Conservation (phyloP, 805 yeast species). For the Suhomyces vadensis region DNA sequence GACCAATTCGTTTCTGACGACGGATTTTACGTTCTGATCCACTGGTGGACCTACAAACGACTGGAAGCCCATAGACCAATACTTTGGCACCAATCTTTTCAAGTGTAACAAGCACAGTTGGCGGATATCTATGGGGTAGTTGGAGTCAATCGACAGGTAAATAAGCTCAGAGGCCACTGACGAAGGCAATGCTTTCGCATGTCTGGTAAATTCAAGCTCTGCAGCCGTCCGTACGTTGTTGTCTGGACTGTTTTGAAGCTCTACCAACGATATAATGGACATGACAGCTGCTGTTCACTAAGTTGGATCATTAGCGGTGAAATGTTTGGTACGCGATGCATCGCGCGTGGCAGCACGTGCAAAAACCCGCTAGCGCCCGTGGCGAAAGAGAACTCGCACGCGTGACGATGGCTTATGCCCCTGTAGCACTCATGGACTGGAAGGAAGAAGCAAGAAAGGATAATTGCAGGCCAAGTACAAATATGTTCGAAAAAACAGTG, state of each 20-base stretch:
- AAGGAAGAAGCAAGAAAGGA: not conserved
- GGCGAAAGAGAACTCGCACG: too few relatives aligned
- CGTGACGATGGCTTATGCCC: too few relatives aligned
- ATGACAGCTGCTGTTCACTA: too few relatives aligned
- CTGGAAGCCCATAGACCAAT: slow-evolving; percentile 84
- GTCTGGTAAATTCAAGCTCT: slow-evolving; percentile 48
- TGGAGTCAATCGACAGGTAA: slow-evolving; percentile 36
- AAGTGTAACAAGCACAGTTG: slow-evolving; percentile 69
- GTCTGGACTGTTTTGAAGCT: slow-evolving; percentile 44
- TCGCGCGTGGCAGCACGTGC: not conserved
- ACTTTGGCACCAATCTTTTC: slow-evolving; percentile 64
- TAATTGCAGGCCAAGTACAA: too few relatives aligned
- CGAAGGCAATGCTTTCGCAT: slow-evolving; percentile 52
- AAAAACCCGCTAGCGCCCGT: too few relatives aligned
- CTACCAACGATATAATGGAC: slow-evolving; percentile 9
- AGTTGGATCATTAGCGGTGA: too few relatives aligned
- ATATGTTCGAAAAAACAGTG: slow-evolving; percentile 7
- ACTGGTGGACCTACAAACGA: slow-evolving; percentile 71
- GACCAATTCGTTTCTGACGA: slow-evolving; percentile 53
- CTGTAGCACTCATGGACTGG: not conserved
- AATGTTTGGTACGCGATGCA: not conserved
- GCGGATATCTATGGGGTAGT: slow-evolving; percentile 38
- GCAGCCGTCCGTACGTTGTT: slow-evolving; percentile 53
- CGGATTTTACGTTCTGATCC: slow-evolving; percentile 49
- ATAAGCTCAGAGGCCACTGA: slow-evolving; percentile 44